A percentile compares a stretch with the other conserved stretches of the same genome.
Evolutionary conservation across 1,139 yeast species (phyloP).

Genomic region (Candida glucosophila): DNA sequence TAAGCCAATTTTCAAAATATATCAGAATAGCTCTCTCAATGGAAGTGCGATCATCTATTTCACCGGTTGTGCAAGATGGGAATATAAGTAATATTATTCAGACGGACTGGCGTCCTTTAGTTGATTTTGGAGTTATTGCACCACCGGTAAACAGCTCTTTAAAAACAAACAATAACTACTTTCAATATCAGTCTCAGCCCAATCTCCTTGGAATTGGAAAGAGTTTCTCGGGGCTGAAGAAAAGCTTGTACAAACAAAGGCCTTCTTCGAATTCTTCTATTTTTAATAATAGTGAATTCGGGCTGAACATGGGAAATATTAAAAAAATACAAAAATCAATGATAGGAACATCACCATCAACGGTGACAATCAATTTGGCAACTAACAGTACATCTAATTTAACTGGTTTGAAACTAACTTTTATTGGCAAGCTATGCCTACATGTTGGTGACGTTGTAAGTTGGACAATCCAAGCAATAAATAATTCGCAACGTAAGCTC

Average conservation of each 20-base stretch:
- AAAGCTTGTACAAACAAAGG: slow-evolving; percentile 6
- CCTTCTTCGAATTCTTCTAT: slow-evolving; percentile 1
- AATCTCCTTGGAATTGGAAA: no score
- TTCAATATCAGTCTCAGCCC: slow-evolving; percentile 15
- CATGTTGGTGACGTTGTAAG: slow-evolving; percentile 51
- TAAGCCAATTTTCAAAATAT: slow-evolving; percentile 17
- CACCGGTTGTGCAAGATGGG: slow-evolving; percentile 4
- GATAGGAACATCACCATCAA: slow-evolving; percentile 25
- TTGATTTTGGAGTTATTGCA: slow-evolving; percentile 47
- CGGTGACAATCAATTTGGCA: slow-evolving; percentile 36
- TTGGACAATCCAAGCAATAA: slow-evolving; percentile 65
- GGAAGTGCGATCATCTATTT: slow-evolving; percentile 15
- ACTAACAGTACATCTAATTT: slow-evolving; percentile 23
- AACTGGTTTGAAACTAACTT: slow-evolving; percentile 49
- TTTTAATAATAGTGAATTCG: background rate
- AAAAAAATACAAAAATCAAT: slow-evolving; percentile 7
- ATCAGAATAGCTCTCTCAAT: slow-evolving; percentile 22
- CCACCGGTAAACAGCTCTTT: slow-evolving; percentile 37
- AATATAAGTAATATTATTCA: slow-evolving; percentile 26
- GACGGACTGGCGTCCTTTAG: slow-evolving; percentile 53
- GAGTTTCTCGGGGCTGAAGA: slow-evolving; percentile 9
- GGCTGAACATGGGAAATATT: slow-evolving; percentile 7
- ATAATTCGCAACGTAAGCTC: slow-evolving; percentile 40
- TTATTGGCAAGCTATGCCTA: slow-evolving; percentile 55
- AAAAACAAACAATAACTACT: slow-evolving; percentile 17